These are phyloP conservation scores for Cordyceps farinosa DNA, from an alignment of 2,329 filamentous ascomycete genomes.

Conservation along the genomic window DNA sequence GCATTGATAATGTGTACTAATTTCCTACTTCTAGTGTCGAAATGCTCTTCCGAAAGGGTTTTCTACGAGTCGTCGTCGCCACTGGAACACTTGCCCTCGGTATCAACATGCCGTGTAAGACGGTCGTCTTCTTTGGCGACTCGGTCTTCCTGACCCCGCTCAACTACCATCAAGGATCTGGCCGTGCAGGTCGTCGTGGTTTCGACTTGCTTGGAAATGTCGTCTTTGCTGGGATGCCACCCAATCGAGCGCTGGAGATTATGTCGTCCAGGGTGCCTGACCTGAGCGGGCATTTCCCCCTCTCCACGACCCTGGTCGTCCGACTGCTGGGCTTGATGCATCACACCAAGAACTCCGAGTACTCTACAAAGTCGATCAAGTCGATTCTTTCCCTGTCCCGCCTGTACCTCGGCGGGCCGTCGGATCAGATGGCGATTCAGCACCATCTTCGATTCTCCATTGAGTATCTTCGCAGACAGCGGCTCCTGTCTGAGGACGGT, in stretches of 20 bases:
- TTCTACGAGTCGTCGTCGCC: constrained; percentile 66
- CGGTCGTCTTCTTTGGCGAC: constrained; percentile 72
- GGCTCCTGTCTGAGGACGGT: constrained; percentile 59
- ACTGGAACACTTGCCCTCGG: constrained; percentile 74
- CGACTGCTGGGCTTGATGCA: constrained; percentile 65
- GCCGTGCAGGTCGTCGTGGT: constrained; percentile 74
- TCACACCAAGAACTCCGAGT: constrained; percentile 60
- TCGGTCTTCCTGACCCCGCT: constrained; percentile 69
- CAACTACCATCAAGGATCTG: constrained; percentile 73
- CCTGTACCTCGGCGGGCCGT: constrained; percentile 66
- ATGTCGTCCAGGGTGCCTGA: constrained; percentile 71
- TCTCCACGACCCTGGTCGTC: constrained; percentile 69
- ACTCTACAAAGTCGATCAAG: constrained; percentile 59
- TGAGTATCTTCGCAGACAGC: constrained; percentile 69
- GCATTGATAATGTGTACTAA: neutral
- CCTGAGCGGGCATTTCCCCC: constrained; percentile 72
- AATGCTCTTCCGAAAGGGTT: constrained; percentile 70
- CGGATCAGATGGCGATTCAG: constrained; percentile 64
- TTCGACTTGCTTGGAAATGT: constrained; percentile 80
- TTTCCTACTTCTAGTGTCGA: constrained; percentile 49
- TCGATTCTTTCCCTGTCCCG: constrained; percentile 66
- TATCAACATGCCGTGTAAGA: constrained; percentile 83
- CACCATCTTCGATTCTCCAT: constrained; percentile 79
- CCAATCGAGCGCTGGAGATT: constrained; percentile 61
- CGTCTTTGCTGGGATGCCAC: constrained; percentile 66